Evolutionary conservation across 2,329 filamentous ascomycete species (phyloP), one percentile per base, ranked within the genome.

Genomic region (Dactylellina drechsleri): DNA sequence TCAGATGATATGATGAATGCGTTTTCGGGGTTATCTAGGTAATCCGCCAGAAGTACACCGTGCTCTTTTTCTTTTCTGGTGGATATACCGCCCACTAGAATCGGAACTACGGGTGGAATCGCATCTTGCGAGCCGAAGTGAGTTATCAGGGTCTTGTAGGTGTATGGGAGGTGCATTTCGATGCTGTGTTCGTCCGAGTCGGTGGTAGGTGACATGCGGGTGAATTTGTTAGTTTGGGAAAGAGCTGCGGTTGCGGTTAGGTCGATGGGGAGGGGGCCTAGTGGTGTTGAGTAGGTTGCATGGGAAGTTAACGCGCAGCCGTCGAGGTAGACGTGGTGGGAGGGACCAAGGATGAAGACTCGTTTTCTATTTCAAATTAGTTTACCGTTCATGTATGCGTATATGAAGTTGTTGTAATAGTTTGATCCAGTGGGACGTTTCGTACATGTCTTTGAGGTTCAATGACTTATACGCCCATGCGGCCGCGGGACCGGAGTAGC

Each of bases 141-240:
- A 81, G 84, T 83, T 70, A 86, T 86, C 5, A 90, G 85, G 62
- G 91, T 88, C 80, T 93, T 93, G 85, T 93, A 93, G 77, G 98
- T 90, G 80, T 96, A 97, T 0, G 95, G 94, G 7, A 98, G 85
- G 79, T 99, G 95, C 91, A 99, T 96, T 84, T 99, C 95, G 1
- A 98, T 86, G 60, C 92, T 97, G 82, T 99, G 95, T 82, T 99
- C 95, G 4, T 87, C 86, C 76, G 92, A 87, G 80, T 99, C 95
- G 4, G 88, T 85, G 2, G 84, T 79, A 16, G 82, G 82, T 1
- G 86, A 87, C 84, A 97, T 95, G 61, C 85, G 84, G 16, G 86
- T 83, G 80, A 91, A 91, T 66, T 85, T 83, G n/a, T 83, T 84
- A 2, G 85, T 87, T 50, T 81, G 81, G 20, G 76, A 67, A 77